Evolutionary conservation across 176 grass and related monocot species (phyloP).

Genomic region (Aechmea fasciata): DNA sequence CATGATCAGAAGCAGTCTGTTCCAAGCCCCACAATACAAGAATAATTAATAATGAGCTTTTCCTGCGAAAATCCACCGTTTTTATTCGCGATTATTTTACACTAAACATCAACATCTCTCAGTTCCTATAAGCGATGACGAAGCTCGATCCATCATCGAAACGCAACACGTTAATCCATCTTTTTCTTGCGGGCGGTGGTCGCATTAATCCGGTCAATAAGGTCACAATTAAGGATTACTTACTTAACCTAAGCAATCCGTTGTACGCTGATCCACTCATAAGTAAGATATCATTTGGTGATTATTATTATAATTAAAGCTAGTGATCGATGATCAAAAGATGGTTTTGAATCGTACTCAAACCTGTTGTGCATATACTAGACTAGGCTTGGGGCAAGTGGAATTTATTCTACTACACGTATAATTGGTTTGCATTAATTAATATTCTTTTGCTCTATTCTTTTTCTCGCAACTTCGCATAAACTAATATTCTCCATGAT

Average conservation of each 20-base stretch:
- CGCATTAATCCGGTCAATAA: not conserved
- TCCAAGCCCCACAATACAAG: too few species aligned
- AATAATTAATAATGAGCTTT: not conserved
- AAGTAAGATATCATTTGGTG: not conserved
- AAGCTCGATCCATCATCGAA: not conserved
- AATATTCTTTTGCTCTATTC: not conserved
- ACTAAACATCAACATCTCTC: not conserved
- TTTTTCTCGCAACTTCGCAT: not conserved
- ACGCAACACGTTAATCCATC: not conserved
- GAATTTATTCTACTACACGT: not conserved
- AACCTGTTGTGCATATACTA: not conserved
- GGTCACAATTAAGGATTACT: not conserved
- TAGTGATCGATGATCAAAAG: not conserved
- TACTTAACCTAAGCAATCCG: not conserved
- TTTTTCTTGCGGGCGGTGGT: conserved; percentile 4
- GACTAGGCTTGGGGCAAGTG: not conserved
- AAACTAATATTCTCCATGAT: not conserved
- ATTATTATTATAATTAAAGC: not conserved
- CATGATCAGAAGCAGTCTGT: too few species aligned
- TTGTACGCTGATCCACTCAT: not conserved
- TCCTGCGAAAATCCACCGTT: not conserved
- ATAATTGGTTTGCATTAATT: not conserved
- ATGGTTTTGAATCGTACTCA: not conserved
- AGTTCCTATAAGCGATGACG: not conserved
- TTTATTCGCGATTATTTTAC: not conserved